These are phyloP conservation scores for Eutrema yunnanense DNA, from an alignment of 345 rosid species.

Conservation along the genomic window DNA sequence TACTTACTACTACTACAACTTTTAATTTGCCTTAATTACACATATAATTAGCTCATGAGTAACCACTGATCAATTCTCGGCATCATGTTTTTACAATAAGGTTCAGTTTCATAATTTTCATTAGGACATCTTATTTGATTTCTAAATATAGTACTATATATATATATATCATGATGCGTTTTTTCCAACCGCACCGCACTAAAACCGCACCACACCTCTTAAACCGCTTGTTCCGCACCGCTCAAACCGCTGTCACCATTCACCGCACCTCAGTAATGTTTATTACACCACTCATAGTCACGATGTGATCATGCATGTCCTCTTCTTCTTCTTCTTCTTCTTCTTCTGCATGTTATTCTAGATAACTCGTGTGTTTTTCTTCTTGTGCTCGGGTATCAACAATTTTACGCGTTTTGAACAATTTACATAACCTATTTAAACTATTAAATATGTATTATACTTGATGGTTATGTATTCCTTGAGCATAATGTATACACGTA, in stretches of 20 bases:
- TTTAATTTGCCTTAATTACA: not conserved
- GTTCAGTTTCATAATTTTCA: not conserved
- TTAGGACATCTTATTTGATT: not conserved
- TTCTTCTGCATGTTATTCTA: too few species aligned
- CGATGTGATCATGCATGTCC: constrained; percentile 1
- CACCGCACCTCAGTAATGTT: too few species aligned
- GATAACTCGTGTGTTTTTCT: too few species aligned
- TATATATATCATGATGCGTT: not conserved
- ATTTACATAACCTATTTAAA: not conserved
- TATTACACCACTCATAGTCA: too few species aligned
- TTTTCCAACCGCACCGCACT: too few species aligned
- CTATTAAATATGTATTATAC: not conserved
- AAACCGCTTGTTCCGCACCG: not conserved
- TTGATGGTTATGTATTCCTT: not conserved
- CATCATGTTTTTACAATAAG: not conserved
- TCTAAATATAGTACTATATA: not conserved
- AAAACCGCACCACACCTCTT: too few species aligned
- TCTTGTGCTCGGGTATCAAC: not conserved
- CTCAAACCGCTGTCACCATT: too few species aligned
- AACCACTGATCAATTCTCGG: not conserved
- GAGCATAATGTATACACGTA: not conserved
- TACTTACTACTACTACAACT: not conserved
- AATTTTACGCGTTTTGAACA: not conserved
- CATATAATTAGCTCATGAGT: constrained; percentile 13
- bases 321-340: too few species aligned